Evolutionary conservation across 345 rosid species (phyloP), one percentile per base, ranked within the genome.

Genomic region (Murraya paniculata): DNA sequence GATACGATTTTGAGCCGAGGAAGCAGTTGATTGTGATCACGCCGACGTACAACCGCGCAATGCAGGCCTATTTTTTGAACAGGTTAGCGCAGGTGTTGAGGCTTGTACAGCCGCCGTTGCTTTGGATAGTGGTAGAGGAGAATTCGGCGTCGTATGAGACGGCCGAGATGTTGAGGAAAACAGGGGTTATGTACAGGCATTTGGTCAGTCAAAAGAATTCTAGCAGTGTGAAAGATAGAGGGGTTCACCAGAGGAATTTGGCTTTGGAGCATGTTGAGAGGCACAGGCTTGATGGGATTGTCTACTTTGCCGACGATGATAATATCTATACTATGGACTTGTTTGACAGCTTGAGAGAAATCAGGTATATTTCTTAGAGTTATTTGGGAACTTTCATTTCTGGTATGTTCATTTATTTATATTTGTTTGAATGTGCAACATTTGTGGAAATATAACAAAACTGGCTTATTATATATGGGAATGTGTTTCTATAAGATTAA

Each of bases 111-210:
- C 90, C 94, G 24, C 99, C 99, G 30, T 24, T 95, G 61, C 81
- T 95, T 77, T 95, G 99, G 99, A 88, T 95, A 50, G 98, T 93
- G 83, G 99, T 93, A 76, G 99, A 95, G 81, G 88, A 84, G 66
- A 87, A 86, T 48, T 74, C 77, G 10, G 94, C 91, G 35, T 88
- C 98, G 25, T 77, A 83, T 78, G 99, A 93, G 90, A 93, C 98
- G 1, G 94, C 96, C 0, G 98, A 89, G 76, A 72, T 93, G 68
- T 72, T 95, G 88, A 91, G 99, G 79, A 91, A 88, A 82, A 89
- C 92, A 0, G 96, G 98, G 68, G 94, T 92, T 21, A 87, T 95
- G 95, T 93, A 92, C 78, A 88, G 99, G 77, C 98, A 95, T 77
- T 77, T 95, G 84, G 92, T 89, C 55, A 86, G 90, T 64, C 80